Conservation (phyloP, 768 basidiomycete species). For the Auriculariales sp. region DNA sequence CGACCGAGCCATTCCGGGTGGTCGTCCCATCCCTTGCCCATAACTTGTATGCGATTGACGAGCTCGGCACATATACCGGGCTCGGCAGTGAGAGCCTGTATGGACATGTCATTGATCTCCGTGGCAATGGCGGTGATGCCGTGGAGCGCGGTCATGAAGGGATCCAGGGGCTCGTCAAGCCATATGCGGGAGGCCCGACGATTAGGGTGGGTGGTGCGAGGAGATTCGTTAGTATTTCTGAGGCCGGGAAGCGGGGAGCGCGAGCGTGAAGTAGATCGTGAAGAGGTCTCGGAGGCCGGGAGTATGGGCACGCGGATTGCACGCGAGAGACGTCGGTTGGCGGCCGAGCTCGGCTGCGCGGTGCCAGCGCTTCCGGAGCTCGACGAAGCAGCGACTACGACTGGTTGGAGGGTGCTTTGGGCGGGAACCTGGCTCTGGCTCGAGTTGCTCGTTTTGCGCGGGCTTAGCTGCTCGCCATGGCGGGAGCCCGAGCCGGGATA, state of each 20-base stretch:
- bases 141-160: slow-evolving; percentile 81
- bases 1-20: slow-evolving; percentile 97
- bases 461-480: slow-evolving; percentile 18
- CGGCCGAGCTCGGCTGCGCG: slow-evolving; percentile 25
- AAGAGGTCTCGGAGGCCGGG: slow-evolving; percentile 64
- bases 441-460: slow-evolving; percentile 31
- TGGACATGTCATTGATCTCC: slow-evolving; percentile 82
- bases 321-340: slow-evolving; percentile 74
- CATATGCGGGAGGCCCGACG: slow-evolving; percentile 72
- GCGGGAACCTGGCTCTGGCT: slow-evolving; percentile 26
- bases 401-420: slow-evolving; percentile 16
- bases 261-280: slow-evolving; percentile 89
- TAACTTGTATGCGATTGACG: slow-evolving; percentile 79
- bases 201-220: slow-evolving; percentile 27
- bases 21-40: slow-evolving; percentile 93
- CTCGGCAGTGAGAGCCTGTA: slow-evolving; percentile 70
- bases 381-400: slow-evolving; percentile 38
- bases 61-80: slow-evolving; percentile 76
- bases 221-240: slow-evolving; percentile 14
- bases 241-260: slow-evolving; percentile 74
- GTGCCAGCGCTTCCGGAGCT: slow-evolving; percentile 42
- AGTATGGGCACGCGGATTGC: slow-evolving; percentile 64
- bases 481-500: slow-evolving; percentile 10
- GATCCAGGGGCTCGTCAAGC: slow-evolving; percentile 74
- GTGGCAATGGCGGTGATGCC: slow-evolving; percentile 88